Evolutionary conservation across 1,284 basidiomycete species (phyloP), one percentile per base, ranked within the genome.

Genomic region (Albatrellus sp.): DNA sequence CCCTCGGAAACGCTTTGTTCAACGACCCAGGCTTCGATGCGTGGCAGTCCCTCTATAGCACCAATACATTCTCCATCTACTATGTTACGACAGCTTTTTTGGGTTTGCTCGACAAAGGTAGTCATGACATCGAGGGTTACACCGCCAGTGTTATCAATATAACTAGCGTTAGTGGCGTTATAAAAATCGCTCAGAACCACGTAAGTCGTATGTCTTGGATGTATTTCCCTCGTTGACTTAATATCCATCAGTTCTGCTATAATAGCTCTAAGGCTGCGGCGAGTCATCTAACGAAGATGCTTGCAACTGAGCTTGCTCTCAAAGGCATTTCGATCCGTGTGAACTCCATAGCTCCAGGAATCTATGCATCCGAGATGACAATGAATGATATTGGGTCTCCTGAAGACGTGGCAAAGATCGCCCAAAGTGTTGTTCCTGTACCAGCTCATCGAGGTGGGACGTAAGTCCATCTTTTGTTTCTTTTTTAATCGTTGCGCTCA

Each of bases 331-430:
- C 76, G 2, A 72, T 89, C 19, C 80, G 82, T 42, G 75, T 87
- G 37, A 80, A 79, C 57, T 67, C 75, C 8, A 73, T 89, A 43
- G 77, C 85, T 7, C 85, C 86, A 10, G 82, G 81, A 5, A 75
- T 79, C 9, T 86, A 78, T 51, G 75, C 70, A 48, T 82, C 80
- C 2, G 84, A 86, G 60, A 81, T 90, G 81, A 87, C 84, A 0
- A 51, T 54, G n/a, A 66, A 65, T 45, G 57, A 55, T 1, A 73
- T 82, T 37, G 55, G 57, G 29, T 63, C 66, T 17, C 50, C 42
- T 46, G 73, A 72, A 43, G 55, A 66, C 30, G 71, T 75, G 3
- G 71, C 81, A 54, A 63, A 59, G 42, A 60, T 82, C 44, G 72
- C 72, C 3, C 72, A 77, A 56, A 71, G 73, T 19, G 40, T 84